Conservation (phyloP, 2,329 filamentous ascomycete genomes). For the Aspergillus sp. region DNA sequence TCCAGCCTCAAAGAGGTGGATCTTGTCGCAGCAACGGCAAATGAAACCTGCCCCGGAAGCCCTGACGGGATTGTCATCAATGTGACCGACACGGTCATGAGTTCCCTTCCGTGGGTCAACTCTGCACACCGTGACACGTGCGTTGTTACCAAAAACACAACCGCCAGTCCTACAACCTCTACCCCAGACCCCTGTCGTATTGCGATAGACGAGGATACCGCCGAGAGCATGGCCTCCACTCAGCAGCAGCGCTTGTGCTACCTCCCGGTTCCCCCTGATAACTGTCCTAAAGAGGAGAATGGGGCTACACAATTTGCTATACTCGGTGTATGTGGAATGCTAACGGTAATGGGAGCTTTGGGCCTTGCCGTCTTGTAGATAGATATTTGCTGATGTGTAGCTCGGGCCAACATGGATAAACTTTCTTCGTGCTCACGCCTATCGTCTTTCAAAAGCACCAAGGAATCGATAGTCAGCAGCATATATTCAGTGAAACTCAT, state of each 20-base stretch:
- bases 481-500: no score
- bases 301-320: not conserved
- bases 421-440: not conserved
- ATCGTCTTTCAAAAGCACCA: not conserved
- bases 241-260: not conserved
- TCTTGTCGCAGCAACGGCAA: slow-evolving; percentile 17
- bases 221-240: slow-evolving; percentile 3
- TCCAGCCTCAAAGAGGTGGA: slow-evolving; percentile 13
- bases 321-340: not conserved
- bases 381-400: not conserved
- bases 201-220: not conserved
- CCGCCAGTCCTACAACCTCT: not conserved
- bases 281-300: slow-evolving; percentile 8
- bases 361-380: not conserved
- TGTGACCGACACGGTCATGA: slow-evolving; percentile 6
- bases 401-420: not conserved
- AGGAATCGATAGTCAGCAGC: no score
- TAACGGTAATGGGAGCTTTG: not conserved
- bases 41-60: slow-evolving; percentile 12
- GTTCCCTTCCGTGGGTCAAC: not conserved
- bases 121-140: slow-evolving; percentile 1
- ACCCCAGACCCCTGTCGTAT: slow-evolving; percentile 11
- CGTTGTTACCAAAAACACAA: not conserved
- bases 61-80: slow-evolving; percentile 10
- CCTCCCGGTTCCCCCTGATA: not conserved